phyloP scores from a whole-genome alignment of 768 basidiomycete genomes.

The Leccinum aurantiacum region DNA sequence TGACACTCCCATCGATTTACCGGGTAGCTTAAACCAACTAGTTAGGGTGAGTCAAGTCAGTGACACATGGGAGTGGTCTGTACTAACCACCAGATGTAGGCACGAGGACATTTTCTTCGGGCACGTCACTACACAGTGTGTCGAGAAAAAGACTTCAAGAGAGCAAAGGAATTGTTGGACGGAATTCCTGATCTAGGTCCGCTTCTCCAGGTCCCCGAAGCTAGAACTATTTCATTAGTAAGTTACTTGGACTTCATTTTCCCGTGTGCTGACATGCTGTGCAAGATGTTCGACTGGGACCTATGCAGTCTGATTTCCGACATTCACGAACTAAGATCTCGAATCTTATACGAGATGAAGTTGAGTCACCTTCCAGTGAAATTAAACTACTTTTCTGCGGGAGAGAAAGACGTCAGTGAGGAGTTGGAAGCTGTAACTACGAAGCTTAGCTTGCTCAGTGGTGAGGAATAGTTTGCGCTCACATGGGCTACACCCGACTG shows the following conservation, averaged over 20 bases:
- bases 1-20: background rate
- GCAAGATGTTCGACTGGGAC: slow-evolving; percentile 17
- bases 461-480: slow-evolving; percentile 8
- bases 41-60: background rate
- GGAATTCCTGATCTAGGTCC: background rate
- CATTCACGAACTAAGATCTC: background rate
- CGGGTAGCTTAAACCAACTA: background rate
- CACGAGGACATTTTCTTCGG: background rate
- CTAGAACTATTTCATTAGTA: slow-evolving; percentile 4
- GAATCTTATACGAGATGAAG: background rate
- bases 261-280: background rate
- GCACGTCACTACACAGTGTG: background rate
- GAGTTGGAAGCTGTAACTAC: slow-evolving; percentile 3
- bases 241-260: background rate
- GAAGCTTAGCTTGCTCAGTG: slow-evolving; percentile 13
- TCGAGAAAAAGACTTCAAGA: background rate
- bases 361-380: background rate
- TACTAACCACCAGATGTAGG: background rate
- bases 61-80: background rate
- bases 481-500: background rate
- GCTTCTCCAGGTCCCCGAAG: slow-evolving; percentile 4
- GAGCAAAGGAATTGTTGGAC: background rate
- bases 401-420: slow-evolving; percentile 1
- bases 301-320: slow-evolving; percentile 2
- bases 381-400: background rate